Conservation (phyloP, 2,329 filamentous ascomycete species). For the Stylonectria norvegica region DNA sequence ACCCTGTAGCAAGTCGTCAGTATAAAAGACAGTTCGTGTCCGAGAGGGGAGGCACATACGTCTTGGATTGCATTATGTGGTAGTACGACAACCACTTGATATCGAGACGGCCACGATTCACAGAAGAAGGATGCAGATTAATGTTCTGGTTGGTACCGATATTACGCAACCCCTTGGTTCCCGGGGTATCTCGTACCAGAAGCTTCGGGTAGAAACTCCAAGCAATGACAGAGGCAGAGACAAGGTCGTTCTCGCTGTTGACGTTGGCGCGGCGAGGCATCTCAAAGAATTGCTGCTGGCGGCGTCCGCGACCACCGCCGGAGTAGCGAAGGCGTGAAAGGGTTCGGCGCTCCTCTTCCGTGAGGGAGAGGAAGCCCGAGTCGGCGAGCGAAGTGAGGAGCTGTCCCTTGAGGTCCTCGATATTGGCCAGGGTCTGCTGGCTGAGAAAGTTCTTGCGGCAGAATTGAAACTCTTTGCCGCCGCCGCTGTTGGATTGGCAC, state of each 20-base stretch:
- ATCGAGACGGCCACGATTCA: constrained; percentile 70
- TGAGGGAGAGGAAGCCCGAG: constrained; percentile 75
- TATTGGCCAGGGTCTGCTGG: constrained; percentile 81
- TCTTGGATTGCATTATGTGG: constrained; percentile 90
- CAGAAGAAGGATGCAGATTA: constrained; percentile 79
- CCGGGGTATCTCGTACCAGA: constrained; percentile 68
- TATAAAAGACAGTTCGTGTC: not conserved
- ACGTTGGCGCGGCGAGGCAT: constrained; percentile 71
- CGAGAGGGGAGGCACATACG: constrained; percentile 49
- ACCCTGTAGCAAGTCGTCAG: constrained; percentile 47
- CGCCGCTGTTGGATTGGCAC: constrained; percentile 60
- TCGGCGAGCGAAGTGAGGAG: constrained; percentile 81
- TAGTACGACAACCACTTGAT: constrained; percentile 90
- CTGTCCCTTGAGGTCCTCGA: constrained; percentile 94
- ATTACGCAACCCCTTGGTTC: constrained; percentile 78
- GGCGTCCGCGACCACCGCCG: constrained; percentile 45
- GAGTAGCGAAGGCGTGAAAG: constrained; percentile 66
- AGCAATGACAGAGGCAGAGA: constrained; percentile 78
- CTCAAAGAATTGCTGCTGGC: constrained; percentile 74
- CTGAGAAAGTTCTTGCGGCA: constrained; percentile 94
- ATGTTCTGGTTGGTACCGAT: constrained; percentile 91
- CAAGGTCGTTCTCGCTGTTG: constrained; percentile 75
- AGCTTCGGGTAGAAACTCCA: constrained; percentile 97
- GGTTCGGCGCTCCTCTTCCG: constrained; percentile 65
- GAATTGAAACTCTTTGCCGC: constrained; percentile 77